phyloP scores from a whole-genome alignment of 495 filamentous ascomycete species.

The Xylaria grammica region DNA sequence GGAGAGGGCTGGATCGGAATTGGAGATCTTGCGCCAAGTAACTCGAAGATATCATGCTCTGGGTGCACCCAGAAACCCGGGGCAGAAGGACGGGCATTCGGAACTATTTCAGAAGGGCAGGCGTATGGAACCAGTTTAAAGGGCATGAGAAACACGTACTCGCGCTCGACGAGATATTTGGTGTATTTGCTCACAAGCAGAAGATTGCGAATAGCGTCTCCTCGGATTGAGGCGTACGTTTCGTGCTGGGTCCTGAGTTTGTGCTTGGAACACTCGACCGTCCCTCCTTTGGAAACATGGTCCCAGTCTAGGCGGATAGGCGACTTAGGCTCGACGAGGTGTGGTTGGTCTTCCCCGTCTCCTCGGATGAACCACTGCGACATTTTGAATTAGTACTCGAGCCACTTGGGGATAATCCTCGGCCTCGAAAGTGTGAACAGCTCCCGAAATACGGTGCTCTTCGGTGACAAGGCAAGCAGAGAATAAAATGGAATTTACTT shows the following conservation, averaged over 20 bases:
- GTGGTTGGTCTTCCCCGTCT: not conserved
- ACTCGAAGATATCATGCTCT: not conserved
- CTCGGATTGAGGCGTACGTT: not conserved
- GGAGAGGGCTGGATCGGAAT: not conserved
- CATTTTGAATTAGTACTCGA: not conserved
- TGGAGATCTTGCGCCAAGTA: not conserved
- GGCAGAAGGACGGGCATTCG: not conserved
- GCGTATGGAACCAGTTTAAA: too few species aligned
- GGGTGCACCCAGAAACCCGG: not conserved
- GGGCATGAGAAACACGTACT: not conserved
- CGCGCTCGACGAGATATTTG: not conserved
- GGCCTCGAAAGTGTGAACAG: too few species aligned
- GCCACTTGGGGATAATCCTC: too few species aligned
- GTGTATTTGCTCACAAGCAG: not conserved
- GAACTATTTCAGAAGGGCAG: too few species aligned
- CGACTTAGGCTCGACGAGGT: not conserved
- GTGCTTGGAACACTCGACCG: not conserved
- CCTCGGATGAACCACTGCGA: not conserved
- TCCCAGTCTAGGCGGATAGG: not conserved
- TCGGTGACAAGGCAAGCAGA: too few species aligned
- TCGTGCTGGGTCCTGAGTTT: not conserved
- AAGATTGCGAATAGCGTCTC: not conserved
- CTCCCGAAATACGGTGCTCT: too few species aligned
- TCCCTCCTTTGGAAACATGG: too few species aligned
- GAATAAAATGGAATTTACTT: too few species aligned